phyloP scores from a whole-genome alignment of 768 basidiomycete species.

The Phanerochaete carnosa region DNA sequence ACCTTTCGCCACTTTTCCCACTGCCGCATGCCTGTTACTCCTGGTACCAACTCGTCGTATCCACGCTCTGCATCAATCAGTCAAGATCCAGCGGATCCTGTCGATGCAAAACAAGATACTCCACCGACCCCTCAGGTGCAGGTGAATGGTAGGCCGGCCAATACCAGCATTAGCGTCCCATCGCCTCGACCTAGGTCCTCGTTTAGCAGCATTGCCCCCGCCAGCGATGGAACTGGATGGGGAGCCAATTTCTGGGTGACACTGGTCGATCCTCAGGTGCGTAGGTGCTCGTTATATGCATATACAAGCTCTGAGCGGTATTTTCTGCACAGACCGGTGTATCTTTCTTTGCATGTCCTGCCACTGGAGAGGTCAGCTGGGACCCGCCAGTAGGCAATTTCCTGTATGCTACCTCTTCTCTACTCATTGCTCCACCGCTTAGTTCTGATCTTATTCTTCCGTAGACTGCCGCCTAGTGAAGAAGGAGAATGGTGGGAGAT shows the following conservation, averaged over 20 bases:
- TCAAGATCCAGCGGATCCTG: neutral
- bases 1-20: neutral
- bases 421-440: neutral
- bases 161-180: neutral
- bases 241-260: conserved; percentile 95
- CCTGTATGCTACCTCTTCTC: conserved; percentile 42
- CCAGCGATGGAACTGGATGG: conserved; percentile 47
- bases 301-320: neutral
- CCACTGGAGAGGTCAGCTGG: conserved; percentile 91
- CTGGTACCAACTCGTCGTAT: neutral
- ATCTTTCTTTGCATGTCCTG: conserved; percentile 90
- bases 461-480: conserved; percentile 74
- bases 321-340: conserved; percentile 33
- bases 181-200: conserved; percentile 7
- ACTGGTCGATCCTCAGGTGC: conserved; percentile 83
- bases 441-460: neutral
- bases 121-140: conserved; percentile 14
- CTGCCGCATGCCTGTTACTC: conserved; percentile 1
- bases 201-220: conserved; percentile 2
- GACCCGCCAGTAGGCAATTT: conserved; percentile 88
- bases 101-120: neutral
- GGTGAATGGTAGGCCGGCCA: conserved; percentile 15
- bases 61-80: neutral
- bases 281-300: conserved; percentile 22
- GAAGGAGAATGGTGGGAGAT: conserved; percentile 98